Conservation (phyloP, 345 rosid genomes). For the Hypericum perforatum region DNA sequence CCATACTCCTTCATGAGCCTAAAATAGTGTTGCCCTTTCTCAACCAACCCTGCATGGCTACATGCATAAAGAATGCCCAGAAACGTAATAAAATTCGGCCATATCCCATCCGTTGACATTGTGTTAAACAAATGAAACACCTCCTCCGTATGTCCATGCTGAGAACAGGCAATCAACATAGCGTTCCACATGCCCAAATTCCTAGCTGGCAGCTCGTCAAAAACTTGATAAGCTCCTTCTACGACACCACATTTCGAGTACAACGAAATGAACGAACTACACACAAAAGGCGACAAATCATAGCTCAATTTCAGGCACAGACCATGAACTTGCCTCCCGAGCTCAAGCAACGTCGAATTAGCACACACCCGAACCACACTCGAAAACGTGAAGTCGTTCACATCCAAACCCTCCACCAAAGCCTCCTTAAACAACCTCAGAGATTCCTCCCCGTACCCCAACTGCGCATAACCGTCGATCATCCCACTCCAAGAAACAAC, state of each 20-base stretch:
- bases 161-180: too few species aligned
- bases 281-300: slow-evolving; percentile 59
- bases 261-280: slow-evolving; percentile 68
- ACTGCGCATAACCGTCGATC: slow-evolving; percentile 73
- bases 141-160: slow-evolving; percentile 31
- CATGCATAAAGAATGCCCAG: slow-evolving; percentile 72
- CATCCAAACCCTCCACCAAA: slow-evolving; percentile 38
- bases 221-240: too few species aligned
- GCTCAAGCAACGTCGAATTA: slow-evolving; percentile 54
- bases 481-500: slow-evolving; percentile 94
- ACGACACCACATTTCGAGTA: slow-evolving; percentile 37
- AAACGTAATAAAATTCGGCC: slow-evolving; percentile 78
- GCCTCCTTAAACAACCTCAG: slow-evolving; percentile 58
- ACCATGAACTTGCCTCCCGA: slow-evolving; percentile 82
- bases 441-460: slow-evolving; percentile 66
- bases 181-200: too few species aligned
- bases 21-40: slow-evolving; percentile 54
- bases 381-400: slow-evolving; percentile 77
- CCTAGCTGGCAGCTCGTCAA: too few species aligned
- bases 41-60: slow-evolving; percentile 73
- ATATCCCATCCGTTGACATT: slow-evolving; percentile 45
- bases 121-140: slow-evolving; percentile 46
- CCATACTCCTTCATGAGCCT: slow-evolving; percentile 55
- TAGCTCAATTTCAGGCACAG: slow-evolving; percentile 65
- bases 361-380: slow-evolving; percentile 72